Conservation (phyloP, 169 alveolate species). For the Cryptosporidium tyzzeri region DNA sequence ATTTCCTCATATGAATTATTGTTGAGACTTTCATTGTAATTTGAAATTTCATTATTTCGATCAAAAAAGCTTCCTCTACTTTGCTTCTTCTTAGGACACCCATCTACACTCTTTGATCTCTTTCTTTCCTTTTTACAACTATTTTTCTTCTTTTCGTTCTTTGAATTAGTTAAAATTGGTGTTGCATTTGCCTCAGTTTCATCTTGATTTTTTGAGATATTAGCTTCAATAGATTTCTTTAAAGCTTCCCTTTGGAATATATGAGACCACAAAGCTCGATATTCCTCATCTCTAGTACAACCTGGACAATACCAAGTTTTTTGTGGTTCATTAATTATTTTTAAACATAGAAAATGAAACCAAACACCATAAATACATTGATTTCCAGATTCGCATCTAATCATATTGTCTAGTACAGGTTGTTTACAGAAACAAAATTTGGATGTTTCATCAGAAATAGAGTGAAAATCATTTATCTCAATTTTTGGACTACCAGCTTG, state of each 20-base stretch:
- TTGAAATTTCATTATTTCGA: not conserved
- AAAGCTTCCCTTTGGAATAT: slow-evolving; percentile 28
- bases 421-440: slow-evolving; percentile 67
- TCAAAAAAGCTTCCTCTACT: slow-evolving; percentile 31
- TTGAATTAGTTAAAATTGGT: not conserved
- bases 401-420: slow-evolving; percentile 70
- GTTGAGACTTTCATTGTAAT: not conserved
- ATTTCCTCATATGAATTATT: not conserved
- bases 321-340: slow-evolving; percentile 62
- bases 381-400: slow-evolving; percentile 64
- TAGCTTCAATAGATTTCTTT: slow-evolving; percentile 8
- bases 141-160: slow-evolving; percentile 32
- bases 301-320: slow-evolving; percentile 74
- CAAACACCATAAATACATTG: slow-evolving; percentile 68
- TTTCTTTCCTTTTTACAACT: slow-evolving; percentile 38
- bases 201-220: not conserved
- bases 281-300: slow-evolving; percentile 43
- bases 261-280: slow-evolving; percentile 66
- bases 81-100: slow-evolving; percentile 37
- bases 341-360: slow-evolving; percentile 67
- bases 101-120: slow-evolving; percentile 39
- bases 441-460: slow-evolving; percentile 35
- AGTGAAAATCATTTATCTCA: slow-evolving; percentile 45
- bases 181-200: not conserved
- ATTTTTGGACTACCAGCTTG: slow-evolving; percentile 26